Evolutionary conservation across 2,329 filamentous ascomycete genomes (phyloP).

Genomic region (Fonsecaea monophora): DNA sequence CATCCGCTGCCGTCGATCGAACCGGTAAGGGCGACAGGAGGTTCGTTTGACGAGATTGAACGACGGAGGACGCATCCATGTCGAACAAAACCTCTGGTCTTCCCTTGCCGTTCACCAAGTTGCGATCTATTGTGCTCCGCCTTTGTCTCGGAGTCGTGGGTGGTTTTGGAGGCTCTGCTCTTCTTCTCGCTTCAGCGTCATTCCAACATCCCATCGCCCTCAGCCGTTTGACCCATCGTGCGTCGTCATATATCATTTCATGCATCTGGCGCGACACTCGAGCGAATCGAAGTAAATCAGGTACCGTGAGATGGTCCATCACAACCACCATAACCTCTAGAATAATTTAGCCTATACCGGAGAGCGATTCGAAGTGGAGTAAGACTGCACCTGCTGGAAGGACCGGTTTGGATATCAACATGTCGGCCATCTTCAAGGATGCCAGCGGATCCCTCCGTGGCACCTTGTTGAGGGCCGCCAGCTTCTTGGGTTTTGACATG

Average conservation of each 20-base stretch:
- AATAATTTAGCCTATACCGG: slow-evolving; percentile 39
- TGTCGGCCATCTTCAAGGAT: slow-evolving; percentile 78
- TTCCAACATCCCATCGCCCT: slow-evolving; percentile 92
- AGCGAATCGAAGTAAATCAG: slow-evolving; percentile 85
- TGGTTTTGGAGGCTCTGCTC: slow-evolving; percentile 28
- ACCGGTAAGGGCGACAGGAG: slow-evolving; percentile 31
- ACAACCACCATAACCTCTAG: slow-evolving; percentile 86
- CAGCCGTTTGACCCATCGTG: slow-evolving; percentile 86
- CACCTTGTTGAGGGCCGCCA: slow-evolving; percentile 43
- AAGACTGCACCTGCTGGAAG: slow-evolving; percentile 74
- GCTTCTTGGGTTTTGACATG: slow-evolving; percentile 59
- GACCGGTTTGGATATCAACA: slow-evolving; percentile 77
- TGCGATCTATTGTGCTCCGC: slow-evolving; percentile 34
- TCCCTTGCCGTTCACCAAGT: slow-evolving; percentile 39
- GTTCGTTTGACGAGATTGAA: slow-evolving; percentile 24
- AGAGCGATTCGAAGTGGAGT: slow-evolving; percentile 18
- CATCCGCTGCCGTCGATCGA: slow-evolving; percentile 62
- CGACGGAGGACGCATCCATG: slow-evolving; percentile 25
- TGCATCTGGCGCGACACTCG: slow-evolving; percentile 83
- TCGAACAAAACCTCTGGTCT: slow-evolving; percentile 39
- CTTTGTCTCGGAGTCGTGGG: slow-evolving; percentile 27
- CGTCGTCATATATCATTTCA: slow-evolving; percentile 99
- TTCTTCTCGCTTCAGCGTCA: slow-evolving; percentile 78
- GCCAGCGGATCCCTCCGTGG: slow-evolving; percentile 66
- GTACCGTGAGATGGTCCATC: slow-evolving; percentile 84